These are phyloP conservation scores for Sphaerulina musiva DNA, from an alignment of 2,329 filamentous ascomycete species.

Conservation along the genomic window DNA sequence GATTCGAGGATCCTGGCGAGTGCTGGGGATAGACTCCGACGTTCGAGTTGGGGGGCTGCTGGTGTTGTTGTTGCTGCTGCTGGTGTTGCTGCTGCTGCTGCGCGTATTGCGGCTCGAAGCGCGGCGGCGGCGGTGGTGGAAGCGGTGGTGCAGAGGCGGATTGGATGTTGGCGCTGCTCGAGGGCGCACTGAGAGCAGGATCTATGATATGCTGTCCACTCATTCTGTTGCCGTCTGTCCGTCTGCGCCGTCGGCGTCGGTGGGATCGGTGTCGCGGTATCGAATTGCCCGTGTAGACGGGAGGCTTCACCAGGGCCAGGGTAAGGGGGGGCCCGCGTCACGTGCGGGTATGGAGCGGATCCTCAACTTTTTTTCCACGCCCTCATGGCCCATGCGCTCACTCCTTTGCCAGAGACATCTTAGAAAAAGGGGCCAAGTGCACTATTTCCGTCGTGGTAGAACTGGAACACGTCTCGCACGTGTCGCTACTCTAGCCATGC, in stretches of 20 bases:
- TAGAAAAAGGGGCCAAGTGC: no score
- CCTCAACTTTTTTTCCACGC: no score
- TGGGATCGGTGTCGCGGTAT: background rate
- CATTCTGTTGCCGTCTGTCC: background rate
- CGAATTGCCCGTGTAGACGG: no score
- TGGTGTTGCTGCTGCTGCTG: background rate
- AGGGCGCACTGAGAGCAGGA: background rate
- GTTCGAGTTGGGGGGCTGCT: constrained; percentile 1
- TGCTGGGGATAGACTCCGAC: constrained; percentile 8
- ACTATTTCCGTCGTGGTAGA: no score
- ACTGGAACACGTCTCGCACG: no score
- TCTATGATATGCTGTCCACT: background rate
- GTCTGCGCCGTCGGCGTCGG: background rate
- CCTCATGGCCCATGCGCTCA: no score
- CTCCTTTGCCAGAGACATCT: no score
- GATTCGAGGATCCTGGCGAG: constrained; percentile 12
- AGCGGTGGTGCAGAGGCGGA: background rate
- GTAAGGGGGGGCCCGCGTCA: no score
- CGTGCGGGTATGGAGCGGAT: no score
- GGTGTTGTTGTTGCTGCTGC: background rate
- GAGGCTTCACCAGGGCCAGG: no score
- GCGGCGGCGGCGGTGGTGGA: background rate
- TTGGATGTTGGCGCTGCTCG: background rate
- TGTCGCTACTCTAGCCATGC: no score
- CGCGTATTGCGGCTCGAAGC: background rate